Percentiles rank a stretch among this genome's conserved stretches.
Evolutionary conservation across 148 eudicot species (phyloP).

Genomic region (Vaccinium macrocarpon): DNA sequence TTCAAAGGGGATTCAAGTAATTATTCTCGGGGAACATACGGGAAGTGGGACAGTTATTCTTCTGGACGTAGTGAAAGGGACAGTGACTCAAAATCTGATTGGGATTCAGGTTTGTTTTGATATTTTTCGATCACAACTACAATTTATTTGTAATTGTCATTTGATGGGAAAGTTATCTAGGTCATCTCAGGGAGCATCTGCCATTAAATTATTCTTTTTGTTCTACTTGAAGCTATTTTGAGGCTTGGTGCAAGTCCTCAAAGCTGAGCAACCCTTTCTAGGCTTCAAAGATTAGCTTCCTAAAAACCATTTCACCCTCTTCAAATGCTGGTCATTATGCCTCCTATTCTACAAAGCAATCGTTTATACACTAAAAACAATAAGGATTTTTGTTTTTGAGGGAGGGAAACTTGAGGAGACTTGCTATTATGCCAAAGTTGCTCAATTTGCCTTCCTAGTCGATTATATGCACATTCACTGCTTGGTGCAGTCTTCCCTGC

Average conservation of each 20-base stretch:
- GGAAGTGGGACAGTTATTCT: constrained; percentile 83
- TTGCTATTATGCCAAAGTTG: not conserved
- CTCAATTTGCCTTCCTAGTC: not conserved
- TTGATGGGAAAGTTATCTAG: not conserved
- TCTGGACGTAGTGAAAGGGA: constrained; percentile 73
- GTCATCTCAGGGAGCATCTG: not conserved
- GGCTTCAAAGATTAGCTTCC: not conserved
- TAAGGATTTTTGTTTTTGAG: not conserved
- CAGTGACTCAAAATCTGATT: constrained; percentile 63
- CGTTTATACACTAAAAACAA: not conserved
- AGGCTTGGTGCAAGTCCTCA: not conserved
- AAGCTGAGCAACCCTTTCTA: not conserved
- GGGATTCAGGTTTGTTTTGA: constrained; percentile 63
- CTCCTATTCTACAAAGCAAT: not conserved
- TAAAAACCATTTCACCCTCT: not conserved
- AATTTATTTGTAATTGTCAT: not conserved
- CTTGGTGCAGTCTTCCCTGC: not conserved
- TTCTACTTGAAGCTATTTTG: constrained; percentile 3
- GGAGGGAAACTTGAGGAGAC: not conserved
- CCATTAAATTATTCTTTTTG: not conserved
- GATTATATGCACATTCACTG: not conserved
- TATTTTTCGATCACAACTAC: not conserved
- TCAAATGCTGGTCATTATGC: not conserved
- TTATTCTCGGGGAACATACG: constrained; percentile 49
- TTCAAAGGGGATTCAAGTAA: constrained; percentile 59